A percentile compares a stretch with the other conserved stretches of the same genome.
Evolutionary conservation across 305 asterid species (phyloP).

Genomic region (Fraxinus albicans): DNA sequence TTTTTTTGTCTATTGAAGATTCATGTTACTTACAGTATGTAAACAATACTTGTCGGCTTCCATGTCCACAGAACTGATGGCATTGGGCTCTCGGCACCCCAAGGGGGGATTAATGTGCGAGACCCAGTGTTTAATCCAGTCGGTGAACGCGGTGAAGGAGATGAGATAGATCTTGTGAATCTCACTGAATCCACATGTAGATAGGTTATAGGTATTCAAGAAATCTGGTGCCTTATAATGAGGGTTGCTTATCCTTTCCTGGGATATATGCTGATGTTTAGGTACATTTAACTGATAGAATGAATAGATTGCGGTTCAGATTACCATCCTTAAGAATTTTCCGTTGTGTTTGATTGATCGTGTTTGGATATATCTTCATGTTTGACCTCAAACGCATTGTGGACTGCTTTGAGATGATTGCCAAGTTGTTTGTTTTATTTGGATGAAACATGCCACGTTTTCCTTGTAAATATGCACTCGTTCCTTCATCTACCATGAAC

Average conservation of each 20-base stretch:
- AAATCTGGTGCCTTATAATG: slow-evolving; percentile 60
- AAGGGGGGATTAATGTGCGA: slow-evolving; percentile 82
- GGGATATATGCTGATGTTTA: slow-evolving; percentile 68
- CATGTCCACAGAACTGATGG: slow-evolving; percentile 82
- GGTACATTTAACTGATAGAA: slow-evolving; percentile 33
- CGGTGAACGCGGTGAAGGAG: slow-evolving; percentile 82
- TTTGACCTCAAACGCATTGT: neutral
- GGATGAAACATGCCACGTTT: neutral
- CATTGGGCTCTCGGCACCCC: slow-evolving; percentile 92
- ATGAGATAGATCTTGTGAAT: slow-evolving; percentile 67
- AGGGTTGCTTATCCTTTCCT: slow-evolving; percentile 93
- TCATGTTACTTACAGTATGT: slow-evolving; percentile 34
- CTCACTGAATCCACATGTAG: slow-evolving; percentile 62
- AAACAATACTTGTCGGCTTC: slow-evolving; percentile 41
- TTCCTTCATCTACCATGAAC: neutral
- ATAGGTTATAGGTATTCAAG: slow-evolving; percentile 42
- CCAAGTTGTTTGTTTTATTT: neutral
- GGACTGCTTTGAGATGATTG: neutral
- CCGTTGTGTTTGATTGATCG: neutral
- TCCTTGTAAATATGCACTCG: neutral
- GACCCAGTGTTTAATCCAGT: slow-evolving; percentile 88
- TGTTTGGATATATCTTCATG: neutral
- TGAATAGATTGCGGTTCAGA: neutral
- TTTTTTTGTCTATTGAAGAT: slow-evolving; percentile 27
- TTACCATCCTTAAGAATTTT: neutral